Conservation (phyloP, 345 rosid genomes). For the Eucalyptus urophylla region DNA sequence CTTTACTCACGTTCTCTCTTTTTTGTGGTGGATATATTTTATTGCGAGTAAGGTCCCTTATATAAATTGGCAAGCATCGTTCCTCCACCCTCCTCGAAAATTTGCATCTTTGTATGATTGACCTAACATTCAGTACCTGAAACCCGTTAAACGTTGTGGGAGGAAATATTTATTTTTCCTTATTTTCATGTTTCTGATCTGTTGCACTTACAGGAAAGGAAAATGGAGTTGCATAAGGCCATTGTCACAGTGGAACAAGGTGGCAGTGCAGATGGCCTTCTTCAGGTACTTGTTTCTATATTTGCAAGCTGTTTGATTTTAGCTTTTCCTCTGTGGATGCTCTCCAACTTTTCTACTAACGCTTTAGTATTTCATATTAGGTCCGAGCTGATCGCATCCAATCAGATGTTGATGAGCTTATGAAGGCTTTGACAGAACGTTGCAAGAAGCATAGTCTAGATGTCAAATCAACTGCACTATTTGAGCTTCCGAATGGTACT, state of each 20-base stretch:
- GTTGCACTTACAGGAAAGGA: slow-evolving; percentile 49
- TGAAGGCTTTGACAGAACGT: slow-evolving; percentile 68
- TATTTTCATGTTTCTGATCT: not conserved
- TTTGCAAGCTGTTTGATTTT: not conserved
- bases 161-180: not conserved
- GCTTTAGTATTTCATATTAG: slow-evolving; percentile 10
- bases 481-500: slow-evolving; percentile 87
- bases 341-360: not conserved
- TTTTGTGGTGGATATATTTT: not conserved
- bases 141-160: not conserved
- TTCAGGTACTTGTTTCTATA: slow-evolving; percentile 41
- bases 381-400: slow-evolving; percentile 96
- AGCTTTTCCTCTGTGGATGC: not conserved
- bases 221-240: slow-evolving; percentile 78
- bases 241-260: slow-evolving; percentile 84
- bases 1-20: not conserved
- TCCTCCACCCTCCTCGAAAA: not conserved
- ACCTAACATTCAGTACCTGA: not conserved
- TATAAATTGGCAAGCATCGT: not conserved
- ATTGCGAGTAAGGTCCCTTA: not conserved
- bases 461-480: slow-evolving; percentile 58
- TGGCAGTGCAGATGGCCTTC: slow-evolving; percentile 94
- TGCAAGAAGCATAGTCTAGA: slow-evolving; percentile 82
- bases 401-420: slow-evolving; percentile 86
- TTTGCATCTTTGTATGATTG: not conserved